Base-by-base conservation (phyloP, 1,284 basidiomycete genomes). In the Ustilago nuda region DNA sequence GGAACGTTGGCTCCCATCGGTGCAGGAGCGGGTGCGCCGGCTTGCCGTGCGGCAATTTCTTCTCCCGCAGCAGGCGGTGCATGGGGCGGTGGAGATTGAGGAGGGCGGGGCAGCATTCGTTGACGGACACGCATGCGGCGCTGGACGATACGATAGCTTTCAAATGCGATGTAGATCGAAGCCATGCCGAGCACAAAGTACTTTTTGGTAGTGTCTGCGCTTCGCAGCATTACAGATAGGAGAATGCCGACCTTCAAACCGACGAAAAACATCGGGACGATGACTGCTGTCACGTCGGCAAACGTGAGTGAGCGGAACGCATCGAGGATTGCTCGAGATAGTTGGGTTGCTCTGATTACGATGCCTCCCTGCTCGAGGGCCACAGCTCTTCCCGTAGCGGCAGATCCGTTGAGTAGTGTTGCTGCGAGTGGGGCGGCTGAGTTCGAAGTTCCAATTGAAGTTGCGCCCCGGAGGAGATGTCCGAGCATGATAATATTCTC, bases 241-340 rank as follows among this genome's bases (percentile, higher is more conserved):
- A 82, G 54, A 32, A 82, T 70, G 23, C 70, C 66, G 13, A 82
- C 59, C 30, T 81, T 81, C 50, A 82, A 60, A 4, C 66, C 55
- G 4, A 82, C 61, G 35, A 82, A 77, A 12, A 74, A 61, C 56
- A 80, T 60, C 2, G 79, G 78, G 33, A 79, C 23, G 35, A 63
- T 35, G 13, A 81, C 65, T 8, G 60, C 61, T 1, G 53, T 43
- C 11, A 65, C 56, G 46, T 78, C 76, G 13, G 68, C 56, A 4
- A 66, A 53, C 4, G 72, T 76, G 35, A 75, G 50, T 17, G 52
- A 35, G 11, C 74, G 52, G 3, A 61, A 8, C 17, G 13, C 52
- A 6, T 45, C 56, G 9, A 19, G 9, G 6, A 23, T n/a, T 27
- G 35, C 33, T 17, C 48, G 64, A 1, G 45, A 27, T 6, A 61